Base-by-base conservation (phyloP, 2,329 filamentous ascomycete species). In the Calonectria pauciramosa region DNA sequence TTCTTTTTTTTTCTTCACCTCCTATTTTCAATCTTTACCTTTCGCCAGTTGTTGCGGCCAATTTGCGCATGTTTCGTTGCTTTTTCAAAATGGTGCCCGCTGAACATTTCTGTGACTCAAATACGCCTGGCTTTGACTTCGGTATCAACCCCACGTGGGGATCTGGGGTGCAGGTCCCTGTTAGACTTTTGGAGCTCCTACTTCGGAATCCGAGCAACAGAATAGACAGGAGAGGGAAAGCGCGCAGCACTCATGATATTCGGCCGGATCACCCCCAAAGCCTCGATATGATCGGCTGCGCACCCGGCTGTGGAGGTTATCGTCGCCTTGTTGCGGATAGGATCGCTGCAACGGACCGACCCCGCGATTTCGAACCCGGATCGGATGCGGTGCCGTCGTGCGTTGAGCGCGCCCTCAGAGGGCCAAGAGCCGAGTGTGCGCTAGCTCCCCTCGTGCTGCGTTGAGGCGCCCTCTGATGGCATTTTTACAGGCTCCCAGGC, bases 1-100 rank as follows among this genome's bases (percentile, higher is more conserved):
- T 16, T 23, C 47, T 47, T n/a, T 69, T 63, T 63, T 54, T 77
- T 66, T 76, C 70, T 71, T 73, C 75, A 73, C 71, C n/a, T 28
- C 20, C 2, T 63, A 51, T 54, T 36, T 49, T 14, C 28, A 16
- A 59, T 38, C 13, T 26, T 30, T 20, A 8, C 47, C 23, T 49
- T 34, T 18, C n/a, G n/a, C 3, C 9, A 20, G 5, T 41, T 26
- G 18, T 32, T 34, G 44, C 23, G 52, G 6, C 9, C 38, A 16
- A 26, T 66, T 60, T 20, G 28, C 18, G 13, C 16, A 60, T 56
- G 10, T 70, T 34, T 60, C 36, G 38, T 49, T 30, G n/a, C 14
- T n/a, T 14, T 49, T 68, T 60, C 56, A 65, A 68, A n/a, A 23
- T 47, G 44, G 44, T 47, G 44, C 44, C 41, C n/a, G 44, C 44